Base-by-base conservation (phyloP, 257 asterid species). In the Plantago elongata region DNA sequence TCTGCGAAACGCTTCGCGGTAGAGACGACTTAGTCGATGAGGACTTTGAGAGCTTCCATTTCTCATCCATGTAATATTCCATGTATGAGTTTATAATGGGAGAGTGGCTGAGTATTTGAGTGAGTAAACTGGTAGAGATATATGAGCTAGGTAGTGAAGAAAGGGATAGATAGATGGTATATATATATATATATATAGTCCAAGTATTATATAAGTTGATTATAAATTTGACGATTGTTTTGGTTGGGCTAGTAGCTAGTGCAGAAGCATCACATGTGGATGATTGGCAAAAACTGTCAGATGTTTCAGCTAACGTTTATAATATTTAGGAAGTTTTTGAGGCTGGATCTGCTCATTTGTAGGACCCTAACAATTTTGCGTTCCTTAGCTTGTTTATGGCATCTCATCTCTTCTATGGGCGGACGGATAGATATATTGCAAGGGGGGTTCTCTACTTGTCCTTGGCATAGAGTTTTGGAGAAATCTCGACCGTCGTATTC, bases 31-130 rank as follows among this genome's bases (percentile, higher is more conserved):
- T 78, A 12, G 82, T 72, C 6, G 81, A 72, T 34, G 60, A 68
- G 2, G 79, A 65, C 63, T 69, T 83, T 9, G 89, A 69, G 11
- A 83, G 22, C 64, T 80, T 85, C 83, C 84, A 77, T 48, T 78
- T 83, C 77, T 81, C 94, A 71, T 85, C 95, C 90, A 86, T 80
- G 74, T 86, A 80, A 71, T 78, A 80, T 71, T 80, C 93, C 95
- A 83, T 88, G 37, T 9, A 55, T 38, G 27, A 13, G 17, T 44
- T n/a, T 16, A 8, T 45, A 50, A 29, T 55, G 44, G 48, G 63
- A 40, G 22, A 49, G 44, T 44, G 42, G 52, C 12, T 11, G 2
- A 22, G 27, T 22, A 22, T 22, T 1, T 1, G 27, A 22, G 27
- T 22, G 27, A 22, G 27, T 22, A 22, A 22, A 22, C 2, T 22